Conservation (phyloP, 202 grass and related monocot genomes). For the Tripidium arundinaceum region DNA sequence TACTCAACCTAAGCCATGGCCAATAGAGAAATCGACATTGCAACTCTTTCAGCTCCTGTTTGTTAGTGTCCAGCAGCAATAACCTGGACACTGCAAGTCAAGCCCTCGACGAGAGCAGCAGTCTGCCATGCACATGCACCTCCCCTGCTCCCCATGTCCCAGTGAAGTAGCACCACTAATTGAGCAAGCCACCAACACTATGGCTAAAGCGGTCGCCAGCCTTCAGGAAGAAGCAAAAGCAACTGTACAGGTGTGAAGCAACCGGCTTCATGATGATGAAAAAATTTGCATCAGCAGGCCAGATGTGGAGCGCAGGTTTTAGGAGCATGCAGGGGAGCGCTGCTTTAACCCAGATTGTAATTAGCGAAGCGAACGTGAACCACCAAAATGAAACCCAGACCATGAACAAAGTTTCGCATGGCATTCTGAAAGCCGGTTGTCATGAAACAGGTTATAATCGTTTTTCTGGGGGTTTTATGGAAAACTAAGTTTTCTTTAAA, state of each 20-base stretch:
- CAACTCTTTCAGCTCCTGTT: background rate
- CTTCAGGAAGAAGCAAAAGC: background rate
- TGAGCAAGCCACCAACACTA: background rate
- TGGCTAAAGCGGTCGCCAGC: background rate
- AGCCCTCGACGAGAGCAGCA: background rate
- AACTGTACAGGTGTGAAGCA: background rate
- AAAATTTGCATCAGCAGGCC: background rate
- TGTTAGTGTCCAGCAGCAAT: background rate
- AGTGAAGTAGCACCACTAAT: background rate
- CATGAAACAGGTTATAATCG: background rate
- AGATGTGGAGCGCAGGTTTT: background rate
- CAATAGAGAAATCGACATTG: background rate
- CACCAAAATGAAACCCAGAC: background rate
- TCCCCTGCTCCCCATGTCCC: background rate
- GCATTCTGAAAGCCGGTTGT: background rate
- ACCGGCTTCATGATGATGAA: background rate
- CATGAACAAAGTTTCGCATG: background rate
- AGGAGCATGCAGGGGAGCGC: background rate
- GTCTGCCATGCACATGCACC: background rate
- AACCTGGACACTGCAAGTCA: background rate
- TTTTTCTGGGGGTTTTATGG: background rate
- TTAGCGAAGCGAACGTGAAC: background rate
- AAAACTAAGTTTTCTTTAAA: background rate
- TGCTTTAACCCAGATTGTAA: background rate
- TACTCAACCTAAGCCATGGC: background rate